These are phyloP conservation scores for Ilyonectria destructans DNA, from an alignment of 2,329 filamentous ascomycete species.

Conservation along the genomic window DNA sequence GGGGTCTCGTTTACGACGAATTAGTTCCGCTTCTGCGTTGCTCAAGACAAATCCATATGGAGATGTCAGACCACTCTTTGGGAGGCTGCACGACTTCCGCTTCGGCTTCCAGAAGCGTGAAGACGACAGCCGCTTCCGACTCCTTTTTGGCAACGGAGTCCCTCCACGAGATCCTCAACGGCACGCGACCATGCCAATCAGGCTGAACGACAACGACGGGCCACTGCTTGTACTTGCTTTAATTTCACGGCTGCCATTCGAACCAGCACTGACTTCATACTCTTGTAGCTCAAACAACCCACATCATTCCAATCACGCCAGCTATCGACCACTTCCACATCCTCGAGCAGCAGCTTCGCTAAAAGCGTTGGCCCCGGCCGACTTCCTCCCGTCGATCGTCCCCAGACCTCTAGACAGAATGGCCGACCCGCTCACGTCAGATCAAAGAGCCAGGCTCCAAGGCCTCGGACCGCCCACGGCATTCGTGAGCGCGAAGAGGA, in stretches of 20 bases:
- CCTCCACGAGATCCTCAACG: constrained; percentile 1
- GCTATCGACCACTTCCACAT: constrained; percentile 49
- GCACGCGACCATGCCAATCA: constrained; percentile 18
- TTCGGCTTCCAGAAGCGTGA: constrained; percentile 30
- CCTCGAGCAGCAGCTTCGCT: constrained; percentile 64
- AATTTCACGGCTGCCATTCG: constrained; percentile 32
- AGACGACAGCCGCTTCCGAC: constrained; percentile 25
- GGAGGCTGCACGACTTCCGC: constrained; percentile 28
- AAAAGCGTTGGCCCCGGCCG: constrained; percentile 72
- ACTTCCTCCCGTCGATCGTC: constrained; percentile 63
- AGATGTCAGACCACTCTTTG: constrained; percentile 28
- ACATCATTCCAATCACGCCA: constrained; percentile 55
- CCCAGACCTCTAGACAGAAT: constrained; percentile 67
- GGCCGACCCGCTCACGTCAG: constrained; percentile 65
- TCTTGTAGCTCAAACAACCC: constrained; percentile 55
- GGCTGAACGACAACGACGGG: constrained; percentile 27
- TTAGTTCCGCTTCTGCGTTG: constrained; percentile 19
- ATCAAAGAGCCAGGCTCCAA: constrained; percentile 57
- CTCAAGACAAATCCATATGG: constrained; percentile 22
- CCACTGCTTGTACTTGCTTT: constrained; percentile 27
- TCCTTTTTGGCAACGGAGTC: constrained; percentile 14
- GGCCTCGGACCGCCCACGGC: constrained; percentile 60
- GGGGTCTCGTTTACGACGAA: constrained; percentile 17
- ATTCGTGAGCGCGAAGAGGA: constrained; percentile 59
- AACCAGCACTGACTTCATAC: constrained; percentile 13